phyloP scores from a whole-genome alignment of 2,329 filamentous ascomycete species.

The Chlorencoelia australis region DNA sequence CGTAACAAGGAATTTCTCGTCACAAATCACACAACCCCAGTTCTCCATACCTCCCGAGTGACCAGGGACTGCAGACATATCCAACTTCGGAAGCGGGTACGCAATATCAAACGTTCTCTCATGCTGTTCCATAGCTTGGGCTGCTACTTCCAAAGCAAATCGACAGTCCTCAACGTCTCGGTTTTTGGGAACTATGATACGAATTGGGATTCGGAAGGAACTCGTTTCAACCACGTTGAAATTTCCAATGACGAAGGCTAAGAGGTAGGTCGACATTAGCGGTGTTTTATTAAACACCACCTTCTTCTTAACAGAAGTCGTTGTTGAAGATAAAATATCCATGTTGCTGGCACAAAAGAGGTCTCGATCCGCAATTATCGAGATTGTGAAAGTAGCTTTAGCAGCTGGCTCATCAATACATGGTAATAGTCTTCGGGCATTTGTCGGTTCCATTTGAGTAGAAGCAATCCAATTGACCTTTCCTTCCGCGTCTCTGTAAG shows the following conservation, averaged over 20 bases:
- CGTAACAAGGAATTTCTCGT: conserved; percentile 34
- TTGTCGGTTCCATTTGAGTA: conserved; percentile 63
- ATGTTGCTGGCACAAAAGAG: conserved; percentile 64
- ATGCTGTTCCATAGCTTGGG: conserved; percentile 57
- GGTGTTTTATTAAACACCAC: conserved; percentile 61
- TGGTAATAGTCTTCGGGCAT: conserved; percentile 55
- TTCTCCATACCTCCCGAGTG: conserved; percentile 65
- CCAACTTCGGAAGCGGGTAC: conserved; percentile 66
- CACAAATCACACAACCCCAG: conserved; percentile 64
- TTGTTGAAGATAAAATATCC: conserved; percentile 36
- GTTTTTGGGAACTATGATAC: conserved; percentile 50
- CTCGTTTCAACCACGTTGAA: conserved; percentile 60
- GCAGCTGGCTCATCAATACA: conserved; percentile 66
- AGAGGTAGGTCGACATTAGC: conserved; percentile 60
- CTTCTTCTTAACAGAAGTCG: conserved; percentile 47
- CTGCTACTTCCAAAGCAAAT: conserved; percentile 45
- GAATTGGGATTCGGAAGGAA: conserved; percentile 56
- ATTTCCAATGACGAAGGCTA: conserved; percentile 61
- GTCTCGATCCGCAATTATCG: conserved; percentile 53
- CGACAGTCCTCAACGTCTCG: conserved; percentile 9
- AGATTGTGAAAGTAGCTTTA: conserved; percentile 60
- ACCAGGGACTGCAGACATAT: conserved; percentile 64
- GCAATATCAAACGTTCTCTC: conserved; percentile 58
- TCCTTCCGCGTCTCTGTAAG: conserved; percentile 50
- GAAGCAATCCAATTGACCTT: conserved; percentile 54